These are phyloP conservation scores for Singerocomus rubriflavus DNA, from an alignment of 1,284 basidiomycete genomes.

Conservation along the genomic window DNA sequence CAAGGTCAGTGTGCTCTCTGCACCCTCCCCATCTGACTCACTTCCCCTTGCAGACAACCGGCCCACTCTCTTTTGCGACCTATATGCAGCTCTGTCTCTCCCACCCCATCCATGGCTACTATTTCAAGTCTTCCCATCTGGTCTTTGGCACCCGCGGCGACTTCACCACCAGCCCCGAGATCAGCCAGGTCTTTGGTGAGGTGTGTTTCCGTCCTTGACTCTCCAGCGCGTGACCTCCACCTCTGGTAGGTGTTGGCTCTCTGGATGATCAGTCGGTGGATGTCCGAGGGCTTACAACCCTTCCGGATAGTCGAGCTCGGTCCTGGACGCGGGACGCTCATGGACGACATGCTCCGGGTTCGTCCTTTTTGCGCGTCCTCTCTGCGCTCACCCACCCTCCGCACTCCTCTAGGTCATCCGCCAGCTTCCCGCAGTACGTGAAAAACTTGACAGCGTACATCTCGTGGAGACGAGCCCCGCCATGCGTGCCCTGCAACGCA, in stretches of 20 bases:
- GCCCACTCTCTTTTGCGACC: constrained; percentile 79
- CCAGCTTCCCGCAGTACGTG: constrained; percentile 43
- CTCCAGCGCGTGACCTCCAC: constrained; percentile 7
- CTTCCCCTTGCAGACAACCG: constrained; percentile 65
- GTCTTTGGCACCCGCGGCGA: constrained; percentile 90
- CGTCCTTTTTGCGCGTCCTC: constrained; percentile 31
- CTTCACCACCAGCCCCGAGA: constrained; percentile 97
- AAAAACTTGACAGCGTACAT: constrained; percentile 55
- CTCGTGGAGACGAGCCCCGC: constrained; percentile 79
- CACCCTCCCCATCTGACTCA: neutral
- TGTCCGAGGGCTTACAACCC: constrained; percentile 50
- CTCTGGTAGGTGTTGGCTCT: constrained; percentile 70
- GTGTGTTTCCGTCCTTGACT: constrained; percentile 43
- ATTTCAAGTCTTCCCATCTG: constrained; percentile 68
- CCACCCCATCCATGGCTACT: constrained; percentile 88
- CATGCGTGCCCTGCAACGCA: constrained; percentile 64
- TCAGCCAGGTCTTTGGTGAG: constrained; percentile 96
- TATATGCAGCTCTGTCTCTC: constrained; percentile 90
- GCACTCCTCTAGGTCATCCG: constrained; percentile 44
- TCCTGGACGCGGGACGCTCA: constrained; percentile 90
- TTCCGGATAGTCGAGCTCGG: constrained; percentile 89
- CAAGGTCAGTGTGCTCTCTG: constrained; percentile 43
- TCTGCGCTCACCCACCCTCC: neutral
- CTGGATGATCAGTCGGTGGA: constrained; percentile 85
- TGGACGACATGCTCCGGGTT: constrained; percentile 88